These are phyloP conservation scores for Cladobotryum mycophilum DNA, from an alignment of 2,329 filamentous ascomycete species.

Conservation along the genomic window DNA sequence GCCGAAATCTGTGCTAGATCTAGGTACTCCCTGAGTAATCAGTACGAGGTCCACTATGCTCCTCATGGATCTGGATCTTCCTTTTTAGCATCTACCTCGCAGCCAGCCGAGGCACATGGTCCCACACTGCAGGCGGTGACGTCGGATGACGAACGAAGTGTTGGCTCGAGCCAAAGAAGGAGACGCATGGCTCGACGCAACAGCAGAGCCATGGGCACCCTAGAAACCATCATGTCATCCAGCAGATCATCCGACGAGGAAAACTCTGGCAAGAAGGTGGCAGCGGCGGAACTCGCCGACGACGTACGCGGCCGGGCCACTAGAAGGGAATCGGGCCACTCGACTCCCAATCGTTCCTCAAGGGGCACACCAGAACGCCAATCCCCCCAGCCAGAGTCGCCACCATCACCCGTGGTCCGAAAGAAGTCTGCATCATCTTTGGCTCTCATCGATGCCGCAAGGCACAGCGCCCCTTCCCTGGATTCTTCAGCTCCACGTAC, in stretches of 20 bases:
- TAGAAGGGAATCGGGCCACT: constrained; percentile 29
- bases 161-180: constrained; percentile 30
- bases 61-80: constrained; percentile 53
- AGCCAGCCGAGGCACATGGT: constrained; percentile 32
- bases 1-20: constrained; percentile 62
- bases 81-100: constrained; percentile 32
- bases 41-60: constrained; percentile 59
- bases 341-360: constrained; percentile 27
- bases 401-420: constrained; percentile 12
- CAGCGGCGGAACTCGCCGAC: constrained; percentile 45
- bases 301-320: constrained; percentile 46
- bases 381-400: constrained; percentile 14
- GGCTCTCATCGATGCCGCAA: constrained; percentile 33
- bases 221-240: constrained; percentile 62
- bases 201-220: constrained; percentile 53
- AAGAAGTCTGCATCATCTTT: constrained; percentile 27
- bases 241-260: constrained; percentile 60
- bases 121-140: constrained; percentile 53
- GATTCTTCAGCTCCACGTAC: constrained; percentile 26
- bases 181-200: constrained; percentile 37
- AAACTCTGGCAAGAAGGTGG: constrained; percentile 48
- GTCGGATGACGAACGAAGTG: constrained; percentile 48
- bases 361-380: constrained; percentile 23
- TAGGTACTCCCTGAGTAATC: constrained; percentile 58
- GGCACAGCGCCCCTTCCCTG: constrained; percentile 23